Conservation (phyloP, 2,329 filamentous ascomycete species). For the Diplodia scrobiculata region DNA sequence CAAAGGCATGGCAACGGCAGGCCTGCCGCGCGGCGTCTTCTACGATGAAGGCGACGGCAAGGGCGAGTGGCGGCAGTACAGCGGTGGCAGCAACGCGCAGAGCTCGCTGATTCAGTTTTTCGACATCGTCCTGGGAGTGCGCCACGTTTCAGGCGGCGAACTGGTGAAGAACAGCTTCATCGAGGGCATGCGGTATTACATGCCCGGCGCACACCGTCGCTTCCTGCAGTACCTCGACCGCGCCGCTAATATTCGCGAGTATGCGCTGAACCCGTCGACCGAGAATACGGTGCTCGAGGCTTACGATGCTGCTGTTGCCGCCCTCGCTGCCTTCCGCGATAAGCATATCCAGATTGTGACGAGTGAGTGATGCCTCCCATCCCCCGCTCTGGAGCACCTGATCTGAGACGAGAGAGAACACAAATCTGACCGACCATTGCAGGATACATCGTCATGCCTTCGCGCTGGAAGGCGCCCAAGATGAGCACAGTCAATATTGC, state of each 20-base stretch:
- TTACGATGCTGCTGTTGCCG: conserved; percentile 52
- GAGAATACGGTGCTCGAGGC: conserved; percentile 45
- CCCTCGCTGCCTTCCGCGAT: conserved; percentile 53
- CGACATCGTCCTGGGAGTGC: conserved; percentile 56
- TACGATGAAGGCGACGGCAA: conserved; percentile 55
- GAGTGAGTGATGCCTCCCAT: background rate
- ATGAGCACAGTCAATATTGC: conserved; percentile 16
- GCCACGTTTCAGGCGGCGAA: conserved; percentile 49
- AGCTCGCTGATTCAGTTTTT: conserved; percentile 59
- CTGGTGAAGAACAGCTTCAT: conserved; percentile 32
- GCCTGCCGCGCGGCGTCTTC: conserved; percentile 55
- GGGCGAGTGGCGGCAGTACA: conserved; percentile 55
- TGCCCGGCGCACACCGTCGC: conserved; percentile 56
- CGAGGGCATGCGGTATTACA: conserved; percentile 57
- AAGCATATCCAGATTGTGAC: conserved; percentile 58
- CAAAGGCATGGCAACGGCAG: conserved; percentile 57
- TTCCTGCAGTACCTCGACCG: conserved; percentile 53
- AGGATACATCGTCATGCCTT: conserved; percentile 54
- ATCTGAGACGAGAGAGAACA: too few species aligned
- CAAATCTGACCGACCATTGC: conserved; percentile 32
- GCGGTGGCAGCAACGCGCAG: conserved; percentile 59
- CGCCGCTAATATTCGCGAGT: conserved; percentile 52
- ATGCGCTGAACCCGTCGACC: conserved; percentile 43
- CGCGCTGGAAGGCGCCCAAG: conserved; percentile 33
- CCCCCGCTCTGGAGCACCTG: background rate